Conservation (phyloP, 352 stramenopile species). For the Pythium apleroticum region DNA sequence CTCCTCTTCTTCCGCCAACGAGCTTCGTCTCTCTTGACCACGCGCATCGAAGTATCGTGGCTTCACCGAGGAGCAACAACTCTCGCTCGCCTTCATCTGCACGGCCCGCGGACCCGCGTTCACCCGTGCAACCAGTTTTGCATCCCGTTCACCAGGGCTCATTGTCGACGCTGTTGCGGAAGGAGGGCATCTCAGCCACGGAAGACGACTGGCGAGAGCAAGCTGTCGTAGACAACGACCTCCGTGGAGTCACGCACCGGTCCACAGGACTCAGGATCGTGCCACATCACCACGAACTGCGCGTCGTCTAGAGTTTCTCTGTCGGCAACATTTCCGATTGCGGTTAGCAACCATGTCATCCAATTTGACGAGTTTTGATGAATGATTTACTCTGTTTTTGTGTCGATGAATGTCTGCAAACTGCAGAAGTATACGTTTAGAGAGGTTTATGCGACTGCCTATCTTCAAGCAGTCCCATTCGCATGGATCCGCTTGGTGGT, state of each 20-base stretch:
- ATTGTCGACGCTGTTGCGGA: slow-evolving; percentile 22
- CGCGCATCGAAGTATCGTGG: background rate
- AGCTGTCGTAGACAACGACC: slow-evolving; percentile 21
- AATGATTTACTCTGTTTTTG: background rate
- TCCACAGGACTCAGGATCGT: slow-evolving; percentile 21
- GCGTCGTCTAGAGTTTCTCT: slow-evolving; percentile 11
- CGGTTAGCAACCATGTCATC: slow-evolving; percentile 18
- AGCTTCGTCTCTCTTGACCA: slow-evolving; percentile 10
- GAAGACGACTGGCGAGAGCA: slow-evolving; percentile 24
- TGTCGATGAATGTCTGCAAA: background rate
- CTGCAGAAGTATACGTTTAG: slow-evolving; percentile 5
- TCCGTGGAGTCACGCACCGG: slow-evolving; percentile 26
- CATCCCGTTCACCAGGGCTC: slow-evolving; percentile 22
- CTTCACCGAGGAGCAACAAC: background rate
- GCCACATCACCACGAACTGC: slow-evolving; percentile 12
- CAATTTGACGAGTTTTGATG: slow-evolving; percentile 11
- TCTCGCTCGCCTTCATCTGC: slow-evolving; percentile 1
- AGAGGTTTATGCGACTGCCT: slow-evolving; percentile 13
- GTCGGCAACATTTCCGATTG: background rate
- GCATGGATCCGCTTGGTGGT: slow-evolving; percentile 8
- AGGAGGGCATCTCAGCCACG: slow-evolving; percentile 20
- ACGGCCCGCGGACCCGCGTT: background rate
- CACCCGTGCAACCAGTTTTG: background rate
- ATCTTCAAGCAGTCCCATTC: slow-evolving; percentile 26
- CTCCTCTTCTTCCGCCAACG: slow-evolving; percentile 19